Base-by-base conservation (phyloP, 768 basidiomycete genomes). In the Holtermanniella nyarrowii region DNA sequence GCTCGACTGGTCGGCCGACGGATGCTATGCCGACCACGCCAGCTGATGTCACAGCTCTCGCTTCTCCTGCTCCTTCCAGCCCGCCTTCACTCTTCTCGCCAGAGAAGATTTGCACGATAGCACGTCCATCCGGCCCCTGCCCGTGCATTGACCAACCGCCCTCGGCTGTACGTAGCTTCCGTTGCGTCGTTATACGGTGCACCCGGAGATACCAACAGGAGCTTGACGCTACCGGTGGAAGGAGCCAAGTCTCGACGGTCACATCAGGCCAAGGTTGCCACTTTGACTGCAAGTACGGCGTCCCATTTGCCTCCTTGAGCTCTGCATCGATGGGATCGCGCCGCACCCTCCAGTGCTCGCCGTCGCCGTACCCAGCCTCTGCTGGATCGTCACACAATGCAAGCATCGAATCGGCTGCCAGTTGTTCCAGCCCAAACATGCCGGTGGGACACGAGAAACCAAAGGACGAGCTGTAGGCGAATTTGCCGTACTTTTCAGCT, bases 191-290 rank as follows among this genome's bases (percentile, higher is more conserved):
- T 57, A 85, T 75, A 55, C 82, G 77, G 69, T 85, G 84, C 0
- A 84, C 75, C 5, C 84, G 77, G 25, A 84, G 62, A 61, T 86
- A 83, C 83, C 83, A 85, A 18, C 80, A 72, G 5, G 79, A 74
- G 11, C 43, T 24, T 3, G 72, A 77, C 14, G 62, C 51, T 37
- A 77, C 75, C 2, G 85, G 84, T 1, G 84, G 84, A 5, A 84
- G 72, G 14, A 85, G 76, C 81, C 80, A 83, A 21, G 84, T 86
- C 72, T 85, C 83, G 42, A 86, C 80, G 52, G 78, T 74, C 25
- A 84, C 82, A 65, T 79, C 83, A 40, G 74, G 73, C 82, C 82
- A 86, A 13, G 84, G 84, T 59, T 79, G 77, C 85, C 85, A 86
- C 75, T 79, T 79, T 42, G 81, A 80, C 48, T 79, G 73, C 41